A percentile compares a stretch with the other conserved stretches of the same genome.
Conservation (phyloP, 495 filamentous ascomycete species). For the Tuber microsphaerosporum region DNA sequence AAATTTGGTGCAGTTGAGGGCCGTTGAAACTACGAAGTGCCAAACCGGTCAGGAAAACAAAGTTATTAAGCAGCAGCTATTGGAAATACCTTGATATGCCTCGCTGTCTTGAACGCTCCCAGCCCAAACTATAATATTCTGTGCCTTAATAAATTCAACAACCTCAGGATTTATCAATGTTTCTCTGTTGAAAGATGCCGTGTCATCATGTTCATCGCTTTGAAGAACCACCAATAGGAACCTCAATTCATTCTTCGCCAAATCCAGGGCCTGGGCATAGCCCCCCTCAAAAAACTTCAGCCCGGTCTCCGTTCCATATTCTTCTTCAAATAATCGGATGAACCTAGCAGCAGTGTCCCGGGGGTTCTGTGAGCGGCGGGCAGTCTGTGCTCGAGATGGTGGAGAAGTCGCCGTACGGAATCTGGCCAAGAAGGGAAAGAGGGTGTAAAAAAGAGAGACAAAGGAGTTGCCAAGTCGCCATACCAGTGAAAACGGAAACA, state of each 20-base stretch:
- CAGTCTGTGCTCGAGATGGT: slow-evolving; percentile 57
- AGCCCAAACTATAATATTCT: slow-evolving; percentile 80
- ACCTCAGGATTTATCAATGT: slow-evolving; percentile 73
- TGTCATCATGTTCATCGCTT: slow-evolving; percentile 90
- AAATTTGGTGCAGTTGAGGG: slow-evolving; percentile 79
- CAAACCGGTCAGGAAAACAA: background rate
- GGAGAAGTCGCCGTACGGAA: slow-evolving; percentile 52
- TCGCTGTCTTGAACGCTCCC: slow-evolving; percentile 88
- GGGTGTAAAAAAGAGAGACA: slow-evolving; percentile 56
- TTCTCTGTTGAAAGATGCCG: slow-evolving; percentile 68
- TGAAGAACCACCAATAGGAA: slow-evolving; percentile 79
- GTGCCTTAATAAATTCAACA: slow-evolving; percentile 62
- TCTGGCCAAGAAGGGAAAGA: slow-evolving; percentile 80
- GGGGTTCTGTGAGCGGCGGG: slow-evolving; percentile 66
- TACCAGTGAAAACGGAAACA: slow-evolving; percentile 73
- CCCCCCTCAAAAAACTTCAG: slow-evolving; percentile 62
- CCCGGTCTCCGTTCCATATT: slow-evolving; percentile 59
- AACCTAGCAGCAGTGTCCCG: slow-evolving; percentile 83
- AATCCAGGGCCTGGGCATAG: slow-evolving; percentile 81
- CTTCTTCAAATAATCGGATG: slow-evolving; percentile 86
- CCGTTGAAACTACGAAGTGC: slow-evolving; percentile 53
- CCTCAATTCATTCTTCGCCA: slow-evolving; percentile 81
- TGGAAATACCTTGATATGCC: slow-evolving; percentile 59
- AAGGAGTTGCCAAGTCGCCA: slow-evolving; percentile 60
- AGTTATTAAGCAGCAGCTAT: background rate